Evolutionary conservation across 164 flowering plant species (phyloP).

Genomic region (Nymphaea thermarum): DNA sequence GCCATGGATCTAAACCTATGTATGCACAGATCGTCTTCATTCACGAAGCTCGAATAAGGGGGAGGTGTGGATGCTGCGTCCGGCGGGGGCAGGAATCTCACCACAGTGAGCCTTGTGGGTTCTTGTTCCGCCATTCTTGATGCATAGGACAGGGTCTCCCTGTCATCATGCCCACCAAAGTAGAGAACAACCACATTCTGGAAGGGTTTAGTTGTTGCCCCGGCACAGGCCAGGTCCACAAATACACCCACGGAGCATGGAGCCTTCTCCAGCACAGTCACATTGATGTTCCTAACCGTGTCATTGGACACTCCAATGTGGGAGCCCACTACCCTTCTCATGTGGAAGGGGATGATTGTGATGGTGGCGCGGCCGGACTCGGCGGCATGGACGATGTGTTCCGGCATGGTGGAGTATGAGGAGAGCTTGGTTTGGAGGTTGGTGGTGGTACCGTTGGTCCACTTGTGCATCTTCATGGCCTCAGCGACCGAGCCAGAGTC

Average conservation of each 20-base stretch:
- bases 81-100: conserved; percentile 2
- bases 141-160: conserved; percentile 21
- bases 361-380: conserved; percentile 11
- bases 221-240: conserved; percentile 13
- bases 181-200: conserved; percentile 17
- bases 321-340: conserved; percentile 4
- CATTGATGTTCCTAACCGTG: conserved; percentile 11
- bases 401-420: conserved; percentile 19
- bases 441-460: conserved; percentile 1
- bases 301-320: background rate
- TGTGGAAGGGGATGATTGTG: conserved; percentile 25
- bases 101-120: background rate
- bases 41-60: too few relatives aligned
- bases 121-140: conserved; percentile 7
- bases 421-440: conserved; percentile 16
- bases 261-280: conserved; percentile 14
- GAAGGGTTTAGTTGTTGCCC: background rate
- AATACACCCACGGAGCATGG: conserved; percentile 38
- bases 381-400: conserved; percentile 19
- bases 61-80: background rate
- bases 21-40: background rate
- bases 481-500: too few relatives aligned
- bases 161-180: conserved; percentile 27
- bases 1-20: background rate
- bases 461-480: conserved; percentile 8